Conservation (phyloP, 164 flowering plant species). For the Akebia trifoliata region DNA sequence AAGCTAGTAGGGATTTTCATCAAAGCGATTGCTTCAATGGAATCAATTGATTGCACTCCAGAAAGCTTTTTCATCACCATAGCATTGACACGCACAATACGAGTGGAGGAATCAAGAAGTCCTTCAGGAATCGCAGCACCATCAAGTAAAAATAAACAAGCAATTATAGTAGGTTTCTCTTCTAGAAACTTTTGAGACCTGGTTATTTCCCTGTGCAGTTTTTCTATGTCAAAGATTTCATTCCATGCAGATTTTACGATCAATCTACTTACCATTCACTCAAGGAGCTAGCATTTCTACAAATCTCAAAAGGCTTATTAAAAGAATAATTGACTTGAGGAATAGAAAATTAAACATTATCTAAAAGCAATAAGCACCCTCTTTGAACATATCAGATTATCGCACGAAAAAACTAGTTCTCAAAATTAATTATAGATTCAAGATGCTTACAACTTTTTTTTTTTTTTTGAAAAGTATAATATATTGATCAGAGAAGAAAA, state of each 20-base stretch:
- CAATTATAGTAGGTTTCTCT: conserved; percentile 30
- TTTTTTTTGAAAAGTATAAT: too few species aligned
- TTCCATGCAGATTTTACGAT: not conserved
- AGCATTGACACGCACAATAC: conserved; percentile 53
- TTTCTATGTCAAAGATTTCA: not conserved
- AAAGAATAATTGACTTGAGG: not conserved
- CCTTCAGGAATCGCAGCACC: conserved; percentile 49
- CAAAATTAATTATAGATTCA: too few species aligned
- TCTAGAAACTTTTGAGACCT: conserved; percentile 36
- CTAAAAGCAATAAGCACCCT: too few species aligned
- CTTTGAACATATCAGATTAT: too few species aligned
- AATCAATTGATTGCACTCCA: conserved; percentile 71
- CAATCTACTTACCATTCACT: not conserved
- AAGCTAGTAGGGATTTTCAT: conserved; percentile 66
- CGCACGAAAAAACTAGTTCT: too few species aligned
- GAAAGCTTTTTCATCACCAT: conserved; percentile 73
- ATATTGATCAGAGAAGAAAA: too few species aligned
- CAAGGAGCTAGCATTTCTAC: too few species aligned
- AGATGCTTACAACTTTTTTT: too few species aligned
- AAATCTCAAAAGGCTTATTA: not conserved
- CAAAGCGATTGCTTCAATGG: conserved; percentile 67
- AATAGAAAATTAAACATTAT: too few species aligned
- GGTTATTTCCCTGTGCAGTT: conserved; percentile 57
- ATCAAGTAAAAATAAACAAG: conserved; percentile 64
- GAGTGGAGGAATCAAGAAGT: conserved; percentile 29